Conservation (phyloP, 75 land plant species). For the Picea sitchensis region DNA sequence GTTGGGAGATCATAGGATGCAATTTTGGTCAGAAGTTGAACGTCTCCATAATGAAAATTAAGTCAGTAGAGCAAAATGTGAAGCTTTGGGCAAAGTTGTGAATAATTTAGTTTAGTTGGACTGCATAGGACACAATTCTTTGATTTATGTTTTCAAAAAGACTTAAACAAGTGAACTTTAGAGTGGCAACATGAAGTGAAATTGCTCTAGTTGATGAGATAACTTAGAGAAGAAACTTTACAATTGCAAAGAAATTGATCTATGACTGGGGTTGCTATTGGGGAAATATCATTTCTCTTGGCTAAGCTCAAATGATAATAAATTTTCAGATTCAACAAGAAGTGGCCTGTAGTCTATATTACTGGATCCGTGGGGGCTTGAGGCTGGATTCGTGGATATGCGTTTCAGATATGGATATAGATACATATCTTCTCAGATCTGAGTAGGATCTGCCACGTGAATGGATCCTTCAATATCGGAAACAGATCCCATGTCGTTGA, state of each 20-base stretch:
- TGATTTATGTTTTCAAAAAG: neutral
- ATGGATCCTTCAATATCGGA: too few relatives aligned
- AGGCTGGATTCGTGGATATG: too few relatives aligned
- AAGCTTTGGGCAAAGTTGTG: neutral
- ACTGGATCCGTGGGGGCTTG: too few relatives aligned
- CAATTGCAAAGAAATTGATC: neutral
- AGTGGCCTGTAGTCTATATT: neutral
- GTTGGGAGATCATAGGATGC: neutral
- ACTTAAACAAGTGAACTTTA: neutral
- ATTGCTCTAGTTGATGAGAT: neutral
- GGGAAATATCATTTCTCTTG: neutral
- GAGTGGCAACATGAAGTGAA: neutral
- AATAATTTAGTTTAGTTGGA: neutral
- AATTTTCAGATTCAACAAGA: neutral
- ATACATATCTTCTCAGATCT: too few relatives aligned
- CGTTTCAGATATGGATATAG: too few relatives aligned
- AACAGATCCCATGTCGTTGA: too few relatives aligned
- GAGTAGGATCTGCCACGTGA: too few relatives aligned
- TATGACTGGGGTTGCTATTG: neutral
- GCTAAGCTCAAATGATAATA: neutral
- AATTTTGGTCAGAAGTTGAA: neutral
- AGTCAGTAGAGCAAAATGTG: neutral
- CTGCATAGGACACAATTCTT: neutral
- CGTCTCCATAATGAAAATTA: neutral
- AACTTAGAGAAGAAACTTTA: neutral